Evolutionary conservation across 192 early-diverging fungal genomes (phyloP).

Genomic region (Coemansia sp.): DNA sequence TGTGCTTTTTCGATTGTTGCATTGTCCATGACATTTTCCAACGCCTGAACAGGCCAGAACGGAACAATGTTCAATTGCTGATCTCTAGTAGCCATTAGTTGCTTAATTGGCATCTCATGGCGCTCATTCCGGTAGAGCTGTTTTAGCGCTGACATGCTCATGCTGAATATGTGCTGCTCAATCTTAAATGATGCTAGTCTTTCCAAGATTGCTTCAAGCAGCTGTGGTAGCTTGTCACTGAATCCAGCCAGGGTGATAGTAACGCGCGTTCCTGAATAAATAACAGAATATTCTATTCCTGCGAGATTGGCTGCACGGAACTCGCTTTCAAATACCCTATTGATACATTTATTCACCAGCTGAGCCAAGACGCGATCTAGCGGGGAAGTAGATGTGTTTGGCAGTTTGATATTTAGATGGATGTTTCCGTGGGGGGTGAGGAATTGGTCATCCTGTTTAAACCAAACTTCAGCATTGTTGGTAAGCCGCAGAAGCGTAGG

Average conservation of each 20-base stretch:
- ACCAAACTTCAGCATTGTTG: slow-evolving; percentile 67
- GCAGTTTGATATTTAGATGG: not conserved
- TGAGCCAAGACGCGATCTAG: slow-evolving; percentile 58
- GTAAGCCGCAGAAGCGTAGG: slow-evolving; percentile 15
- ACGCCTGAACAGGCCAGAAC: slow-evolving; percentile 1
- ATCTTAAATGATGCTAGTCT: slow-evolving; percentile 61
- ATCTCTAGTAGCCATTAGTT: not conserved
- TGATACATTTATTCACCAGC: slow-evolving; percentile 67
- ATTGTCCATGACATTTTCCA: slow-evolving; percentile 63
- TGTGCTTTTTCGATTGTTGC: slow-evolving; percentile 68
- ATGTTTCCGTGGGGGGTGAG: slow-evolving; percentile 74
- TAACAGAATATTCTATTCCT: slow-evolving; percentile 65
- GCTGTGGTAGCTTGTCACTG: slow-evolving; percentile 72
- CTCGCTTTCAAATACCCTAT: slow-evolving; percentile 74
- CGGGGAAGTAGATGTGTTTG: slow-evolving; percentile 25
- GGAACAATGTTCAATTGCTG: not conserved
- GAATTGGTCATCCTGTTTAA: slow-evolving; percentile 88
- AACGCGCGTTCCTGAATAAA: slow-evolving; percentile 60
- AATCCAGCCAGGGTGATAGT: slow-evolving; percentile 69
- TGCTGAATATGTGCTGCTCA: slow-evolving; percentile 18
- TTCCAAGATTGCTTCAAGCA: slow-evolving; percentile 65
- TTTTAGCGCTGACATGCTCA: not conserved
- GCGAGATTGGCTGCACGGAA: slow-evolving; percentile 77
- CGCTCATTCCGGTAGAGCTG: slow-evolving; percentile 3
- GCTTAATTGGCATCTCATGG: not conserved